phyloP scores from a whole-genome alignment of 2,329 filamentous ascomycete genomes.

The Colletotrichum nymphaeae region DNA sequence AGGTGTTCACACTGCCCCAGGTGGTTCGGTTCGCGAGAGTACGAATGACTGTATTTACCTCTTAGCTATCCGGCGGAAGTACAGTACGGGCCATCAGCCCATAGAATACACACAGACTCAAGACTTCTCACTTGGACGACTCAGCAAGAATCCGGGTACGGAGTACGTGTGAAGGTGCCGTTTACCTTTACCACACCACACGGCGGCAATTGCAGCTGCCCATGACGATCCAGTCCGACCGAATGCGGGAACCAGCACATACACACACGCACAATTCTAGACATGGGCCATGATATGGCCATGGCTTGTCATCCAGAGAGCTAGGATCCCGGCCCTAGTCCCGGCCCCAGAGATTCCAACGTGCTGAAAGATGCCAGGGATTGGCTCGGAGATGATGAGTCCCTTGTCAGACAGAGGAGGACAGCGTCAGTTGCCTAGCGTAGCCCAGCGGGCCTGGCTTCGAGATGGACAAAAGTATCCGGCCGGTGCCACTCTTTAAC shows the following conservation, averaged over 20 bases:
- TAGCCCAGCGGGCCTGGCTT: background rate
- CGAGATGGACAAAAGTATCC: slow-evolving; percentile 16
- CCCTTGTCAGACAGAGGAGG: slow-evolving; percentile 2
- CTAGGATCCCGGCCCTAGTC: slow-evolving; percentile 6
- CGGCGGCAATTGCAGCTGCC: background rate
- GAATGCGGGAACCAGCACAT: slow-evolving; percentile 19
- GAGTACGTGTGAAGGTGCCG: background rate
- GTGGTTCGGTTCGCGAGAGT: background rate
- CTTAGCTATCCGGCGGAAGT: background rate
- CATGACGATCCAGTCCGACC: slow-evolving; percentile 1
- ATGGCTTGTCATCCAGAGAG: slow-evolving; percentile 17
- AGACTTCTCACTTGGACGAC: background rate
- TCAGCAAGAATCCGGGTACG: background rate
- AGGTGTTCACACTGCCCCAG: background rate
- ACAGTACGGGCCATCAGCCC: background rate
- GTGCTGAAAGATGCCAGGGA: slow-evolving; percentile 26
- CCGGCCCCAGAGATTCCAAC: slow-evolving; percentile 30
- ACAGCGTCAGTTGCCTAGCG: background rate
- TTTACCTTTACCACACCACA: background rate
- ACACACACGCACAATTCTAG: slow-evolving; percentile 1
- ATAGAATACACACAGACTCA: background rate
- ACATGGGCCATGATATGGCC: slow-evolving; percentile 9
- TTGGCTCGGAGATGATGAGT: slow-evolving; percentile 37
- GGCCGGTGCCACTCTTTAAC: slow-evolving; percentile 28
- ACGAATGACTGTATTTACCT: background rate